Base-by-base conservation (phyloP, 495 filamentous ascomycete genomes). In the Tuber microsphaerosporum region DNA sequence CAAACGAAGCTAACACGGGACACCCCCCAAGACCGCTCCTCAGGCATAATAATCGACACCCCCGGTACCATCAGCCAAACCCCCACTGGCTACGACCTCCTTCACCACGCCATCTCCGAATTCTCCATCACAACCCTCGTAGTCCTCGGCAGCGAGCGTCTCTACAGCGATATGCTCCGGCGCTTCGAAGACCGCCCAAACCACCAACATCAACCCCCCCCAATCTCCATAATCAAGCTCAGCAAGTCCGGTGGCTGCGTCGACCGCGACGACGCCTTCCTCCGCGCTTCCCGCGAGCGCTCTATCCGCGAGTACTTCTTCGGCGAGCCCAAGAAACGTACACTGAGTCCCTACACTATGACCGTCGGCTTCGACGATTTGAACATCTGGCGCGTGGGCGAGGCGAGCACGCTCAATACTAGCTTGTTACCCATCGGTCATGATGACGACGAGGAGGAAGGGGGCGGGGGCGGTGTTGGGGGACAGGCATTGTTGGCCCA, bases 291-390 rank as follows among this genome's bases (percentile, higher is more conserved):
- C 5, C 87, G 90, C 41, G 91, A 94, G 75, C 89, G 90, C 0
- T 89, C 91, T 44, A 93, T 97, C 26, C 90, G 90, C 73, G 89
- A 94, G 74, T 99, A 98, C 84, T 99, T 98, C 86, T 98, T 97
- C 83, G 95, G 95, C 4, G 90, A 91, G 75, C 77, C 87, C 0
- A 84, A 68, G 82, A 91, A 90, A 77, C 87, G 89, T 72, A 92
- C 93, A 0, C 86, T 99, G 6, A 96, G 91, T 39, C 95, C 95
- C 0, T 92, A 92, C 77, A 93, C 92, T 0, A 91, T 94, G 80
- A 90, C 90, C 70, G 87, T 94, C 16, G 88, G 92, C 75, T 96
- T 93, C 79, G 86, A 88, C 73, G 87, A 91, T 7, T 82, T 97
- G 31, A 86, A 86, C 3, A 87, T 99, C 56, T 97, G 91, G 85